Evolutionary conservation across 2,329 filamentous ascomycete genomes (phyloP).

Genomic region (Ophiostoma populinum): DNA sequence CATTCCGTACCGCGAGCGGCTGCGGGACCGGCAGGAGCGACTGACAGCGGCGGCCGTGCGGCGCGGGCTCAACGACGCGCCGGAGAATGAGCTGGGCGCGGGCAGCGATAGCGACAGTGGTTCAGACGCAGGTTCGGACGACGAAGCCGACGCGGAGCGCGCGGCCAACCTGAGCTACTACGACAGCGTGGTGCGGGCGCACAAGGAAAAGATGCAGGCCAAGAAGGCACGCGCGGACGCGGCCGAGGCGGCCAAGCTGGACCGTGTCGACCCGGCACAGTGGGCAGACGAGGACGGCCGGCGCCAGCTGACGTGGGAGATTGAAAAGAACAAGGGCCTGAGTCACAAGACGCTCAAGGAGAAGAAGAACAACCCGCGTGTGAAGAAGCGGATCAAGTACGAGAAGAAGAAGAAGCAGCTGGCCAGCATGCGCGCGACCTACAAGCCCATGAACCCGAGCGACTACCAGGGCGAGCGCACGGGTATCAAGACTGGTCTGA

Average conservation of each 20-base stretch:
- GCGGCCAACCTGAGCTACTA: conserved; percentile 38
- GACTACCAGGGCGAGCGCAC: conserved; percentile 85
- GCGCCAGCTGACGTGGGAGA: conserved; percentile 80
- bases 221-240: conserved; percentile 42
- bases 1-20: conserved; percentile 74
- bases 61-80: conserved; percentile 50
- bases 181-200: conserved; percentile 7
- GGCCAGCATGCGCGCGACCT: conserved; percentile 66
- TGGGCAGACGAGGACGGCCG: conserved; percentile 69
- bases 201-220: conserved; percentile 50
- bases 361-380: conserved; percentile 82
- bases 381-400: conserved; percentile 96
- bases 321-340: conserved; percentile 95
- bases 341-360: conserved; percentile 55
- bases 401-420: conserved; percentile 97
- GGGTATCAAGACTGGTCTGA: conserved; percentile 84
- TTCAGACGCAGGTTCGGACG: conserved; percentile 48
- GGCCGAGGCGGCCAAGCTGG: conserved; percentile 43
- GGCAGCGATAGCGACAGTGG: conserved; percentile 48
- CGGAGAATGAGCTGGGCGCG: conserved; percentile 48
- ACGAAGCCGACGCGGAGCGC: conserved; percentile 59
- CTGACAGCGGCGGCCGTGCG: conserved; percentile 79
- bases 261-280: conserved; percentile 47
- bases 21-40: conserved; percentile 69
- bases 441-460: conserved; percentile 68